These are phyloP conservation scores for Onygenales sp. DNA, from an alignment of 2,329 filamentous ascomycete species.

Conservation along the genomic window DNA sequence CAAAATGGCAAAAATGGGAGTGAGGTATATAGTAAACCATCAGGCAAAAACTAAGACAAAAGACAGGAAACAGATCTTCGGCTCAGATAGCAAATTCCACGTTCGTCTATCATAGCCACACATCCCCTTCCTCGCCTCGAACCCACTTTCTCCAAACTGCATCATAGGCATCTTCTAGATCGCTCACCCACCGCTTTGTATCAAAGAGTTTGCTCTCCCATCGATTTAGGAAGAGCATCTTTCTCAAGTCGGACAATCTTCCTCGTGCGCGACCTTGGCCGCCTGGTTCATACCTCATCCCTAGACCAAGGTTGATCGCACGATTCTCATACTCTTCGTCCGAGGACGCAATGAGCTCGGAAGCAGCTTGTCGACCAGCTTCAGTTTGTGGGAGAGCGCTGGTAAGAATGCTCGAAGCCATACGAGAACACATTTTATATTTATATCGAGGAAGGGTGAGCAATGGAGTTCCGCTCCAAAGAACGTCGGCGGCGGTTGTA, in stretches of 20 bases:
- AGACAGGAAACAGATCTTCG: not conserved
- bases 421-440: constrained; percentile 98
- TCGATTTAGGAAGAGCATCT: constrained; percentile 70
- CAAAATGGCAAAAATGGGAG: not conserved
- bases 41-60: not conserved
- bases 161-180: constrained; percentile 81
- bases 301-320: constrained; percentile 58
- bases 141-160: constrained; percentile 87
- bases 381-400: constrained; percentile 69
- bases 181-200: constrained; percentile 79
- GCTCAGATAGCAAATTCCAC: not conserved
- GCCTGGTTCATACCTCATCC: constrained; percentile 48
- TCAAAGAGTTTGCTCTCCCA: constrained; percentile 87
- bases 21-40: not conserved
- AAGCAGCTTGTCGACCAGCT: constrained; percentile 57
- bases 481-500: constrained; percentile 88
- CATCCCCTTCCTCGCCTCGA: constrained; percentile 77
- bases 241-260: constrained; percentile 67
- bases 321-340: constrained; percentile 79
- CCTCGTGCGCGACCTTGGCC: constrained; percentile 41
- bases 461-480: constrained; percentile 92
- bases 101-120: constrained; percentile 54
- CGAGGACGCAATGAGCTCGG: constrained; percentile 65
- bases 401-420: constrained; percentile 88
- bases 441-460: constrained; percentile 83